Evolutionary conservation across 768 basidiomycete species (phyloP), one percentile per base, ranked within the genome.

Genomic region (Hortiboletus campestris): DNA sequence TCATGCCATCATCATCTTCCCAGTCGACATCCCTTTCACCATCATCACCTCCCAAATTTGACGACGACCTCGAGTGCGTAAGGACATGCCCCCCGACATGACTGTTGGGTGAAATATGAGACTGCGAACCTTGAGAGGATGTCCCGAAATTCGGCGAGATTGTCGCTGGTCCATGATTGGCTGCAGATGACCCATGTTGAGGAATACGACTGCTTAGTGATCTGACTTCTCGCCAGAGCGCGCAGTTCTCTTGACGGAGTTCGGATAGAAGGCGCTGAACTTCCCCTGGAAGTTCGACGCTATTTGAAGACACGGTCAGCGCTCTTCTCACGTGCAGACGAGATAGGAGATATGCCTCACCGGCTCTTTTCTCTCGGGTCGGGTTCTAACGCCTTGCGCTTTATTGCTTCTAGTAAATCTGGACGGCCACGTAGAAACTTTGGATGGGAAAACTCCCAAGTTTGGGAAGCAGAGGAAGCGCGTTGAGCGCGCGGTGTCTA

Each of bases 381-480:
- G 0, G 88, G 88, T 63, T 92, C 89, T 16, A 91, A 74, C 0
- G 89, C 88, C 73, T 92, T 93, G 55, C 91, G 83, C 71, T 89
- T 91, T 67, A 94, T 94, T 63, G 88, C 88, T 64, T 92, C 89
- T 12, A 93, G 77, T 41, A 93, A 76, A 68, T 93, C 91, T 25
- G 86, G 84, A 11, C 89, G 82, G 0, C 84, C 91, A 41, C 89
- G 86, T 20, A 91, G 76, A 71, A 94, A 93, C 64, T 91, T 90
- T 71, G 85, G 84, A 68, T 94, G 91, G 5, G 87, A 89, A 70
- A 94, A 93, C 68, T 93, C 91, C 89, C 90, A 92, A 4, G 85
- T 88, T 72, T 93, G 89, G 35, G 87, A 84, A 65, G 90, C 85
- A 13, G 85, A 80, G 13, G 89, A 86, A 0, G 89, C 88, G 59